Percentiles rank a stretch among this genome's conserved stretches.
phyloP scores from a whole-genome alignment of 2,329 filamentous ascomycete genomes.

The Lachnellula hyalina region DNA sequence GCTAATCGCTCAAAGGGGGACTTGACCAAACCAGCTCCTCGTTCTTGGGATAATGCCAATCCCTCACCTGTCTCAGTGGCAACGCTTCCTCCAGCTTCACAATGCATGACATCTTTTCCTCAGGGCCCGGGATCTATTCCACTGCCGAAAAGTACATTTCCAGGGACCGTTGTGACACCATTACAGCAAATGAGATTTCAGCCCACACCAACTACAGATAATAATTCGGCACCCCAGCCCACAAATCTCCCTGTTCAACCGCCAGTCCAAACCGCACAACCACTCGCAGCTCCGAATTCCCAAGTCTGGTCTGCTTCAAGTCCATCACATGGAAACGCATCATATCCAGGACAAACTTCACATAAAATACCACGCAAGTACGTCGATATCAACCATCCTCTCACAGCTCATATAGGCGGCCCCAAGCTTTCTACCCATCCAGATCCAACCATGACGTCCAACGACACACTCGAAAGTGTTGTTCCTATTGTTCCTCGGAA shows the following conservation, averaged over 20 bases:
- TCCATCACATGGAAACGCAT: background rate
- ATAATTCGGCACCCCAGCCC: background rate
- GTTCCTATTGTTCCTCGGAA: background rate
- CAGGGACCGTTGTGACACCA: too few species aligned
- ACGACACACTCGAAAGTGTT: background rate
- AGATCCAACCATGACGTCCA: background rate
- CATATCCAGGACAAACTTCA: background rate
- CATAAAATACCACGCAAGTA: background rate
- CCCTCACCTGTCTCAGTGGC: too few species aligned
- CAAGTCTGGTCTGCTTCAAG: background rate
- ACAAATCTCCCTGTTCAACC: background rate
- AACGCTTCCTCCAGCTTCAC: too few species aligned
- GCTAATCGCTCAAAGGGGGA: background rate
- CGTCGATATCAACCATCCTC: too few species aligned
- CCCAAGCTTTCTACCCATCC: background rate
- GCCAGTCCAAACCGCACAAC: background rate
- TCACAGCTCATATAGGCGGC: background rate
- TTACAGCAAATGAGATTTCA: background rate
- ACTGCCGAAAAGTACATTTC: too few species aligned
- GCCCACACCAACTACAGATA: background rate
- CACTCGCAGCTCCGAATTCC: background rate
- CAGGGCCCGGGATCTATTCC: too few species aligned
- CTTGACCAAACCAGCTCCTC: background rate
- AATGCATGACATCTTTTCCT: too few species aligned
- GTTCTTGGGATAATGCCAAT: too few species aligned